phyloP scores from a whole-genome alignment of 1,284 basidiomycete genomes.

The Hymenochaete sp. region DNA sequence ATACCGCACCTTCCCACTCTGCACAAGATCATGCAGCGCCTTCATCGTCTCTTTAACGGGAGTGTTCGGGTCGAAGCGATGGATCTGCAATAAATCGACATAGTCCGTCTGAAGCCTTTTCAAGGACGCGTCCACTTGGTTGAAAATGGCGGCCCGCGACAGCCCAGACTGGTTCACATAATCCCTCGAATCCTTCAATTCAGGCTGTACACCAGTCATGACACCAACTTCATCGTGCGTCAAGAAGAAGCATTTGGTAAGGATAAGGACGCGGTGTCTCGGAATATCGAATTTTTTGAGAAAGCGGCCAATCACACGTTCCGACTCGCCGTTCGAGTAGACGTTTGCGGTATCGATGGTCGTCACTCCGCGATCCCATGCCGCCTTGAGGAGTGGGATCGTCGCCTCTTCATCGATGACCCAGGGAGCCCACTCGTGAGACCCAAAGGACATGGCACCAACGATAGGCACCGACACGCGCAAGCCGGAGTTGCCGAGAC shows the following conservation, averaged over 20 bases:
- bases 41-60: constrained; percentile 38
- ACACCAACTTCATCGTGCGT: constrained; percentile 21
- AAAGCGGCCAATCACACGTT: constrained; percentile 41
- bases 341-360: constrained; percentile 51
- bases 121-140: constrained; percentile 36
- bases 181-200: constrained; percentile 23
- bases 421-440: constrained; percentile 32
- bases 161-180: constrained; percentile 39
- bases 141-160: constrained; percentile 37
- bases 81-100: constrained; percentile 40
- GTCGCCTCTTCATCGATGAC: constrained; percentile 37
- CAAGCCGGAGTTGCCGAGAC: constrained; percentile 41
- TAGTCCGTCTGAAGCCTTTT: constrained; percentile 35
- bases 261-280: constrained; percentile 40
- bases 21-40: constrained; percentile 36
- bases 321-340: constrained; percentile 44
- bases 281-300: constrained; percentile 48
- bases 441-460: constrained; percentile 42
- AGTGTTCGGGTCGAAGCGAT: constrained; percentile 31
- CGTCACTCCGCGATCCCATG: constrained; percentile 38
- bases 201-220: constrained; percentile 16
- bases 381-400: constrained; percentile 35
- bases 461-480: constrained; percentile 43
- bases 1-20: constrained; percentile 36
- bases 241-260: constrained; percentile 31